Evolutionary conservation across 2,329 filamentous ascomycete species (phyloP).

Genomic region (Magnaporthiopsis poae): DNA sequence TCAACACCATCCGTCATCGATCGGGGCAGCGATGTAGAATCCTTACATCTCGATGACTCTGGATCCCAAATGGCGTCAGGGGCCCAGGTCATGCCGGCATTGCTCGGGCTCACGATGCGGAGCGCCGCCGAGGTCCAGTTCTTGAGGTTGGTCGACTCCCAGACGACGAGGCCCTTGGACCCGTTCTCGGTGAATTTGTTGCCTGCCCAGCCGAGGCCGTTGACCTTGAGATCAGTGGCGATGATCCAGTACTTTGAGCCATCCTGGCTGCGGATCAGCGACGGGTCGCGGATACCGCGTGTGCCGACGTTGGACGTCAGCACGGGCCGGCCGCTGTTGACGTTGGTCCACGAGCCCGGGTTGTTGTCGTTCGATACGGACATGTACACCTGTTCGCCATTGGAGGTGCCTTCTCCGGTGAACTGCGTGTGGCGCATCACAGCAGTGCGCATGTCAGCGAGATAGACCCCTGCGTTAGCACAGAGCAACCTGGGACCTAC

Average conservation of each 20-base stretch:
- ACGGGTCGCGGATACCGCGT: slow-evolving; percentile 41
- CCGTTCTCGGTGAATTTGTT: slow-evolving; percentile 36
- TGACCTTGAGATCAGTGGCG: slow-evolving; percentile 33
- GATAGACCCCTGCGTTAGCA: too few species aligned
- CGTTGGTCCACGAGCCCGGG: slow-evolving; percentile 37
- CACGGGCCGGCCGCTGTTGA: slow-evolving; percentile 37
- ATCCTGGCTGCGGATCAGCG: slow-evolving; percentile 40
- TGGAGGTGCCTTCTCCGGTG: slow-evolving; percentile 8
- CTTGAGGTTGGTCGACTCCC: slow-evolving; percentile 40
- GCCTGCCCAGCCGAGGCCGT: slow-evolving; percentile 42
- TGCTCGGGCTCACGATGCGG: slow-evolving; percentile 33
- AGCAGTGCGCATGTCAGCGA: not conserved
- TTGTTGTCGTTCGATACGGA: slow-evolving; percentile 43
- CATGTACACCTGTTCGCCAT: slow-evolving; percentile 43
- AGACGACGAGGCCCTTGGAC: slow-evolving; percentile 36
- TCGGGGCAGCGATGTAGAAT: not conserved
- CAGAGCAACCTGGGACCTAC: not conserved
- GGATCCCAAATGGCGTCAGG: slow-evolving; percentile 43
- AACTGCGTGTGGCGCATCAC: slow-evolving; percentile 3
- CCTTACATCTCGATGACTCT: not conserved
- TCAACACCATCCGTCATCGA: not conserved
- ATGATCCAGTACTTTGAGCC: slow-evolving; percentile 42
- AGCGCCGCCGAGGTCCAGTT: slow-evolving; percentile 41
- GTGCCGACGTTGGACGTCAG: slow-evolving; percentile 37
- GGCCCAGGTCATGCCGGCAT: slow-evolving; percentile 45